A percentile compares a stretch with the other conserved stretches of the same genome.
phyloP scores from a whole-genome alignment of 1,139 yeast genomes.

The Schwanniomyces etchellsii region DNA sequence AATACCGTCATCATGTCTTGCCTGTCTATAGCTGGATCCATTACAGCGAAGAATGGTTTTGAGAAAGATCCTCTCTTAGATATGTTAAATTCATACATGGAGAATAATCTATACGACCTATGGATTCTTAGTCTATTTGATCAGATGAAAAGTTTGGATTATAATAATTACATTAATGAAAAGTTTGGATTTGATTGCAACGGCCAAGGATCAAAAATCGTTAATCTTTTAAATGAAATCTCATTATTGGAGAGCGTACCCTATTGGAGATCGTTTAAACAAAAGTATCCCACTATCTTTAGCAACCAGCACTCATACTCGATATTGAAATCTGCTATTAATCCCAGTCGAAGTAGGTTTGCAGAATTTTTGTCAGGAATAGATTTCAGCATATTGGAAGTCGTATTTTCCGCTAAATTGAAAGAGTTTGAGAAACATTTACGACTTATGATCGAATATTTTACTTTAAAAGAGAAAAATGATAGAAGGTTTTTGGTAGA shows the following conservation, averaged over 20 bases:
- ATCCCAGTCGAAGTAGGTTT: neutral
- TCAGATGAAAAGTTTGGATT: conserved; percentile 10
- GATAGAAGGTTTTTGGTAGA: conserved; percentile 7
- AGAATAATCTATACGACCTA: conserved; percentile 33
- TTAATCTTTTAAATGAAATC: conserved; percentile 9
- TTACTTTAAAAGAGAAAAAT: conserved; percentile 3
- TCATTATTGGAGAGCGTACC: conserved; percentile 15
- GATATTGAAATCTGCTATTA: conserved; percentile 1
- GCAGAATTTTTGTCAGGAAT: conserved; percentile 2
- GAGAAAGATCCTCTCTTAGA: conserved; percentile 11
- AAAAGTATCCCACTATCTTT: conserved; percentile 20
- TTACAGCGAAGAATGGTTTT: conserved; percentile 12
- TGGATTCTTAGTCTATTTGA: conserved; percentile 30
- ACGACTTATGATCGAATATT: conserved; percentile 8
- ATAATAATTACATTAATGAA: conserved; percentile 5
- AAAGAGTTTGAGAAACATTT: conserved; percentile 11
- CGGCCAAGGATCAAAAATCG: conserved; percentile 11
- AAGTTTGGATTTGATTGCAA: conserved; percentile 16
- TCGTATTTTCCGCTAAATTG: conserved; percentile 12
- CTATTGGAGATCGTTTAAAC: conserved; percentile 21
- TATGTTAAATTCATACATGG: conserved; percentile 28
- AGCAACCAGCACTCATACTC: conserved; percentile 4
- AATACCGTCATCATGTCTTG: conserved; percentile 19
- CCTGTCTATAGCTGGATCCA: conserved; percentile 15
- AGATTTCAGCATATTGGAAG: conserved; percentile 3